Evolutionary conservation across 2,329 filamentous ascomycete genomes (phyloP).

Genomic region (Botrytis pseudocinerea): DNA sequence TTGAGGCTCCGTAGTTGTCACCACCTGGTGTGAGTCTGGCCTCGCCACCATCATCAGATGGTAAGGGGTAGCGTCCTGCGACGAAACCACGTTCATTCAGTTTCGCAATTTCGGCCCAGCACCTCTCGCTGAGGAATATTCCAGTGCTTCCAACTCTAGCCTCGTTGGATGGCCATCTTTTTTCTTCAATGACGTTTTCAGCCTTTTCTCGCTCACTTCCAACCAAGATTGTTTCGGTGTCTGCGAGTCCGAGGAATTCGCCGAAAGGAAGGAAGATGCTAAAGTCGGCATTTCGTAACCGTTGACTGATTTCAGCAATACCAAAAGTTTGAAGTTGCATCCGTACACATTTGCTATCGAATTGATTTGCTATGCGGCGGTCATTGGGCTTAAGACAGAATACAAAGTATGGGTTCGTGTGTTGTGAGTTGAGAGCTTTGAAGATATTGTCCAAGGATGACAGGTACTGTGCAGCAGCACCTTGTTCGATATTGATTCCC

Average conservation of each 20-base stretch:
- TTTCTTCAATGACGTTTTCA: constrained; percentile 87
- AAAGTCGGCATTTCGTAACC: constrained; percentile 90
- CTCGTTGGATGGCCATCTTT: constrained; percentile 89
- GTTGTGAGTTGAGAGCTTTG: constrained; percentile 76
- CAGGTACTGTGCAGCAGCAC: constrained; percentile 89
- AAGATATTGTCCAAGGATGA: constrained; percentile 87
- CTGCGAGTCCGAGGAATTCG: constrained; percentile 88
- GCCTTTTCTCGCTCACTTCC: constrained; percentile 91
- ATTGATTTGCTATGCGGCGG: constrained; percentile 94
- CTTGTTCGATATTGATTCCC: constrained; percentile 63
- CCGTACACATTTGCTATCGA: constrained; percentile 97
- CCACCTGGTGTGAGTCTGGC: constrained; percentile 58
- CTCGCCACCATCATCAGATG: constrained; percentile 63
- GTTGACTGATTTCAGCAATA: constrained; percentile 94
- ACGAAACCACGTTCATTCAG: constrained; percentile 63
- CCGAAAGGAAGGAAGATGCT: constrained; percentile 93
- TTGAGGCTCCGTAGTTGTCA: constrained; percentile 62
- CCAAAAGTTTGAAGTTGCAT: constrained; percentile 93
- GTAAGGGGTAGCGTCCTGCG: constrained; percentile 52
- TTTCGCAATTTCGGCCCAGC: constrained; percentile 88
- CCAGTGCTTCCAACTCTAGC: constrained; percentile 88
- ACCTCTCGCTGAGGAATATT: constrained; percentile 91
- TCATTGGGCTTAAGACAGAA: constrained; percentile 98
- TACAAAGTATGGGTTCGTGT: constrained; percentile 92
- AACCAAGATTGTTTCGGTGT: constrained; percentile 80